Conservation (phyloP, 2,329 filamentous ascomycete species). For the Aspergillus nomiae region DNA sequence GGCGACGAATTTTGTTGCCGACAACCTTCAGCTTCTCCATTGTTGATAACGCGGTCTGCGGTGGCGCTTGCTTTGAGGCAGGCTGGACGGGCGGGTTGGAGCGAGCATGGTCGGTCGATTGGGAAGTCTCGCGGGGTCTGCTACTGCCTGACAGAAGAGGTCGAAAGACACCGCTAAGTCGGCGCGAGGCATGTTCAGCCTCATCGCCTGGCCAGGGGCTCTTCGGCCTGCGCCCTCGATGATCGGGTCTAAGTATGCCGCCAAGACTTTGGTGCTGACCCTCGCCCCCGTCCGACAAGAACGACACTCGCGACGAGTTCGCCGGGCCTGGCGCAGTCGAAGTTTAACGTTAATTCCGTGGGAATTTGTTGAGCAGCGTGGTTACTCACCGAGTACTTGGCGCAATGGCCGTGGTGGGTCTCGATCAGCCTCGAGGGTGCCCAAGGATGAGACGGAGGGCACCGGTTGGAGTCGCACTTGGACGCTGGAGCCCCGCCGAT, state of each 20-base stretch:
- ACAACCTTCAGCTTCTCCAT: slow-evolving; percentile 32
- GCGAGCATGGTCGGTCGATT: slow-evolving; percentile 2
- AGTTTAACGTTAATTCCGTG: not conserved
- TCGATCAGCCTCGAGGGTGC: slow-evolving; percentile 12
- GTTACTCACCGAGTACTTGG: slow-evolving; percentile 19
- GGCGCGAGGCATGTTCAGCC: slow-evolving; percentile 9
- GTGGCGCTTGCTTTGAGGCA: not conserved
- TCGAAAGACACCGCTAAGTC: slow-evolving; percentile 1
- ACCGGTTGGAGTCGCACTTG: slow-evolving; percentile 11
- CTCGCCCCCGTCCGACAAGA: slow-evolving; percentile 12
- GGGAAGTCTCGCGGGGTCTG: not conserved
- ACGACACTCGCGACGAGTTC: slow-evolving; percentile 16
- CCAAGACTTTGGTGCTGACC: slow-evolving; percentile 15
- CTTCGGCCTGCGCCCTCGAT: not conserved
- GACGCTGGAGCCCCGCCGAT: slow-evolving; percentile 5
- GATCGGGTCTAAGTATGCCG: slow-evolving; percentile 6
- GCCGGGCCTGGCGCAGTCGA: slow-evolving; percentile 8
- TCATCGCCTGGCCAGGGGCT: slow-evolving; percentile 7
- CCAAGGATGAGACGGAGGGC: slow-evolving; percentile 32
- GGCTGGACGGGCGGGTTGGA: not conserved
- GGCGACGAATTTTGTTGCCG: slow-evolving; percentile 26
- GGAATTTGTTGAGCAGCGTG: not conserved
- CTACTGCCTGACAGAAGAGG: not conserved
- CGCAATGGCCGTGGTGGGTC: slow-evolving; percentile 13
- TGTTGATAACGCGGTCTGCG: slow-evolving; percentile 14